Evolutionary conservation across 352 stramenopile species (phyloP), one percentile per base, ranked within the genome.

Genomic region (Pythium aquatile): DNA sequence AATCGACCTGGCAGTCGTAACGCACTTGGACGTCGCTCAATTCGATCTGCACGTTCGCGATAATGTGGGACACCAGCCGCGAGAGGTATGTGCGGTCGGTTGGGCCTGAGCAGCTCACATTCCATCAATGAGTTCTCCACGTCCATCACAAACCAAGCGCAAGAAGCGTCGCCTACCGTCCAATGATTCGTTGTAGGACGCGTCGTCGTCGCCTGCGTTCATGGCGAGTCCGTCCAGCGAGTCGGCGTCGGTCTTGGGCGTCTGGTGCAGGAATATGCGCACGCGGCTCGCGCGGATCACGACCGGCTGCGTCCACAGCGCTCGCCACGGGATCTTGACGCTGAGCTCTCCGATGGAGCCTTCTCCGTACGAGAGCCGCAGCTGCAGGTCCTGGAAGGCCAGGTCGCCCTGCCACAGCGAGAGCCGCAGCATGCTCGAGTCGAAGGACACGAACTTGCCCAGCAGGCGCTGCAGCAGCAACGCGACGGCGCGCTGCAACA

Each of bases 391-490:
- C 51, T 85, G 77, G 69, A 96, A 96, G 13, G 84, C 88, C 68
- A 96, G 32, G 51, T 96, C 87, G 54, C 87, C 87, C 58, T 93
- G 84, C 87, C 87, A 96, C 58, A 96, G 77, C 66, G 82, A 91
- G 52, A 96, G 68, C 61, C 81, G 76, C 42, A 96, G 78, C 85
- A 93, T 93, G 54, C 58, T 88, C 63, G 87, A 85, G 72, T 96
- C 82, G 64, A 96, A 93, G 16, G 82, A 90, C 74, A 96, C 82
- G 68, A 96, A 94, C 77, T 93, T 96, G 48, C 87, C 87, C 60
- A 96, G 81, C 59, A 96, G 65, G 17, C 87, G 83, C 82, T 96
- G 87, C 52, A 96, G 81, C 63, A 96, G 73, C 73, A 94, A 64
- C 67, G 87, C 87, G 55, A 96, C 71, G 16, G 84, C 87, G 39